A percentile compares a stretch with the other conserved stretches of the same genome.
Evolutionary conservation across 2,329 filamentous ascomycete genomes (phyloP).

Genomic region (Aspergillus ibericus): DNA sequence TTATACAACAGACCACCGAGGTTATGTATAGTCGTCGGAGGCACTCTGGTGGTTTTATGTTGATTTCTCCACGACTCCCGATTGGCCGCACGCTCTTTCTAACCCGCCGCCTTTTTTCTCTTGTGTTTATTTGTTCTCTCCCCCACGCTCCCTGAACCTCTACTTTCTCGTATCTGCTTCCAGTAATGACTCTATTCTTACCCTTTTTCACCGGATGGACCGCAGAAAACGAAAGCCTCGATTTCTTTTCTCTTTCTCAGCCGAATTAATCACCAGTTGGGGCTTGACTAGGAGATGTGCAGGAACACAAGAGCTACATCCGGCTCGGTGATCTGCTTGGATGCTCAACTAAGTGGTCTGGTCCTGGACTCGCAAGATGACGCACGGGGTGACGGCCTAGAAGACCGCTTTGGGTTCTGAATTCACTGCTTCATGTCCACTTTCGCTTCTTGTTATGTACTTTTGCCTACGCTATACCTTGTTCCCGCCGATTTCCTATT

Average conservation of each 20-base stretch:
- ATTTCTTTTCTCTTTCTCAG: slow-evolving; percentile 17
- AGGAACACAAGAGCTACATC: slow-evolving; percentile 22
- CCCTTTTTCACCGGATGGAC: slow-evolving; percentile 26
- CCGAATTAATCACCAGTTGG: slow-evolving; percentile 24
- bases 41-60: slow-evolving; percentile 23
- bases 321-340: slow-evolving; percentile 14
- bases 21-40: slow-evolving; percentile 23
- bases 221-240: slow-evolving; percentile 25
- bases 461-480: slow-evolving; percentile 41
- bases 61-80: slow-evolving; percentile 29
- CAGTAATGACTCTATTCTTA: slow-evolving; percentile 31
- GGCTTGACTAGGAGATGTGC: slow-evolving; percentile 27
- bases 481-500: slow-evolving; percentile 28
- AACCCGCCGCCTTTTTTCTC: slow-evolving; percentile 24
- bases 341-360: slow-evolving; percentile 18
- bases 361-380: slow-evolving; percentile 26
- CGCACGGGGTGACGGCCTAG: slow-evolving; percentile 22
- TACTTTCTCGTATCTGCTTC: slow-evolving; percentile 31
- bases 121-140: slow-evolving; percentile 27
- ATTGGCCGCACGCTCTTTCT: slow-evolving; percentile 30
- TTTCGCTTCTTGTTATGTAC: slow-evolving; percentile 42
- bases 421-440: slow-evolving; percentile 28
- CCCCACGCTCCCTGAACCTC: slow-evolving; percentile 33
- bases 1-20: slow-evolving; percentile 19
- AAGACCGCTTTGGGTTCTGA: slow-evolving; percentile 19